Percentiles rank a stretch among this genome's conserved stretches.
Conservation (phyloP, 1,139 yeast genomes). For the Yamadazyma blattariae region DNA sequence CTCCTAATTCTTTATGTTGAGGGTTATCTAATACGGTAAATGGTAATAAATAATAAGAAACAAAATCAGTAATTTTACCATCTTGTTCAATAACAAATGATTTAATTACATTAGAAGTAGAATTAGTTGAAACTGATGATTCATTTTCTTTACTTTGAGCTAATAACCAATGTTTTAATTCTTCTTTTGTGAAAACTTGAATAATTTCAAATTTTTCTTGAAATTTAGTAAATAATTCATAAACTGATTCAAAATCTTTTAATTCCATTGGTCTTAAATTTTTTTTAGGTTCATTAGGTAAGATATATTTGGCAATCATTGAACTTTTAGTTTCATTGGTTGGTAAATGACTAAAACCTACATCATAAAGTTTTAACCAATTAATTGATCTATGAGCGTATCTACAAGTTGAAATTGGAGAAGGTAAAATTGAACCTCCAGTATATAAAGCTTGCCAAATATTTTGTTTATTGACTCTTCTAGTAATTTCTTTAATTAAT, state of each 20-base stretch:
- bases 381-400: slow-evolving; percentile 93
- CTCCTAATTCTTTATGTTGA: slow-evolving; percentile 66
- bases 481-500: slow-evolving; percentile 87
- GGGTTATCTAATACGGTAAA: slow-evolving; percentile 76
- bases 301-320: slow-evolving; percentile 76
- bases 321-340: slow-evolving; percentile 70
- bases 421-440: slow-evolving; percentile 87
- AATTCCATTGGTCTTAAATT: slow-evolving; percentile 58
- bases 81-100: slow-evolving; percentile 80
- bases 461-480: slow-evolving; percentile 79
- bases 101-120: slow-evolving; percentile 53
- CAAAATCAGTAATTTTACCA: slow-evolving; percentile 78
- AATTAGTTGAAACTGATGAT: slow-evolving; percentile 12
- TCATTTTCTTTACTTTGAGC: slow-evolving; percentile 26
- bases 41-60: slow-evolving; percentile 86
- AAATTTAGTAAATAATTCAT: slow-evolving; percentile 54
- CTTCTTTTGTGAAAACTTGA: slow-evolving; percentile 68
- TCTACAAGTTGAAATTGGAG: slow-evolving; percentile 87
- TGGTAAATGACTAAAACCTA: slow-evolving; percentile 84
- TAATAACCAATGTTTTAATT: slow-evolving; percentile 79
- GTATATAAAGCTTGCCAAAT: slow-evolving; percentile 98
- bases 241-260: slow-evolving; percentile 65
- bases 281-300: slow-evolving; percentile 59
- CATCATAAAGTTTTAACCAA: slow-evolving; percentile 87
- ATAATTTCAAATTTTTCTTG: slow-evolving; percentile 69